These are phyloP conservation scores for Mycena citricolor DNA, from an alignment of 1,284 basidiomycete genomes.

Conservation along the genomic window DNA sequence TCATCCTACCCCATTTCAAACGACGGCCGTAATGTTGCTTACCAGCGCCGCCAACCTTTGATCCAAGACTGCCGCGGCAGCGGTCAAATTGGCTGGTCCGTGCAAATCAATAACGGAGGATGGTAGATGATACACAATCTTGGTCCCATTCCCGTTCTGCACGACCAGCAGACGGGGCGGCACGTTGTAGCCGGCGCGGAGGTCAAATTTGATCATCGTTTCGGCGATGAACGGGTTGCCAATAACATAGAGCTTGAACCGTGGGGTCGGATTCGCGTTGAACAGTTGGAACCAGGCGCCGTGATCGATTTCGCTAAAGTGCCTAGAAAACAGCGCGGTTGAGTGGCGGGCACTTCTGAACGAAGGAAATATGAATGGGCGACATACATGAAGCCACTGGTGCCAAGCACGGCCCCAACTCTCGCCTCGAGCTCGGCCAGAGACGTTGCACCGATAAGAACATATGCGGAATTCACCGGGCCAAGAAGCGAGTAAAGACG, in stretches of 20 bases:
- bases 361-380: too few relatives aligned
- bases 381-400: slow-evolving; percentile 45
- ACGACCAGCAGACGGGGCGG: slow-evolving; percentile 49
- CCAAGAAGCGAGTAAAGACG: slow-evolving; percentile 47
- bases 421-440: slow-evolving; percentile 40
- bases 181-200: slow-evolving; percentile 43
- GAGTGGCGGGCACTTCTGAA: too few relatives aligned
- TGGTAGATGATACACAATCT: slow-evolving; percentile 49
- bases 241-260: slow-evolving; percentile 44
- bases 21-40: slow-evolving; percentile 30
- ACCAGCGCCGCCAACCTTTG: slow-evolving; percentile 46
- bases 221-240: slow-evolving; percentile 57
- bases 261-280: slow-evolving; percentile 34
- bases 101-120: slow-evolving; percentile 38
- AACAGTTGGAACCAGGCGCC: slow-evolving; percentile 41
- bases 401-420: slow-evolving; percentile 33
- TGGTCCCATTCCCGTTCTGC: slow-evolving; percentile 42
- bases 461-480: too few relatives aligned
- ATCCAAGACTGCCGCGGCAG: slow-evolving; percentile 40
- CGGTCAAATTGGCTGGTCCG: slow-evolving; percentile 31
- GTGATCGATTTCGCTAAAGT: slow-evolving; percentile 44
- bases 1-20: too few relatives aligned
- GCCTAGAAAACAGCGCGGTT: slow-evolving; percentile 31
- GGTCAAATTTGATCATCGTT: slow-evolving; percentile 44
- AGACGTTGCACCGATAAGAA: slow-evolving; percentile 32